Conservation (phyloP, 352 stramenopile genomes). For the Elongisporangium undulatum region DNA sequence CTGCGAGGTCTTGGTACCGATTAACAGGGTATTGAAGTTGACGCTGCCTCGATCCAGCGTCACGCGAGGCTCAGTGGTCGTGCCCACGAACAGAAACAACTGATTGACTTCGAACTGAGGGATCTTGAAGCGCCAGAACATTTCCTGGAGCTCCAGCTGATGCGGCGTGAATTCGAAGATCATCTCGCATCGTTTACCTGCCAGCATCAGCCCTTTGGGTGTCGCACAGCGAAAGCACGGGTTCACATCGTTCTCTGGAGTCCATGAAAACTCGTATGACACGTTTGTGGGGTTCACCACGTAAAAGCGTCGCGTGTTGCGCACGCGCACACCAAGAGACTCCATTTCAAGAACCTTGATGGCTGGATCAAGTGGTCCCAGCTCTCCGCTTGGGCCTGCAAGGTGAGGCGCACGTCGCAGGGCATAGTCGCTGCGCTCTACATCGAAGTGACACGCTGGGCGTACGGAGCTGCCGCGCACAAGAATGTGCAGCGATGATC, state of each 20-base stretch:
- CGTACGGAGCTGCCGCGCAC: constrained; percentile 76
- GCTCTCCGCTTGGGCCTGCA: constrained; percentile 75
- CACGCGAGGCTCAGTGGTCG: constrained; percentile 89
- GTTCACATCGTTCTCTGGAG: constrained; percentile 61
- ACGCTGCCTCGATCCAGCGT: constrained; percentile 83
- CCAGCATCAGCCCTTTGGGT: constrained; percentile 88
- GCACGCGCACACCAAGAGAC: constrained; percentile 86
- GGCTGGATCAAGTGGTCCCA: constrained; percentile 78
- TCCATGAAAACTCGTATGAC: constrained; percentile 93
- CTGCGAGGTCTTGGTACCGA: constrained; percentile 84
- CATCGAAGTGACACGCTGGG: constrained; percentile 92
- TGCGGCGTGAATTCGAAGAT: constrained; percentile 95
- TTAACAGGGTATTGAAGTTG: constrained; percentile 92
- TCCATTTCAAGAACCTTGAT: constrained; percentile 92
- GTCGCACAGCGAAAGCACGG: constrained; percentile 89
- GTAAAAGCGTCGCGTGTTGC: constrained; percentile 92
- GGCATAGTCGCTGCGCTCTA: constrained; percentile 88
- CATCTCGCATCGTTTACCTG: constrained; percentile 92
- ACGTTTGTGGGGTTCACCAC: constrained; percentile 93
- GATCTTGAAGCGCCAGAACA: constrained; percentile 91
- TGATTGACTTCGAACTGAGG: constrained; percentile 87
- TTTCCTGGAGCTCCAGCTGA: constrained; percentile 85
- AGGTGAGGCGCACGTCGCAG: constrained; percentile 58
- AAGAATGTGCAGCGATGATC: constrained; percentile 28
- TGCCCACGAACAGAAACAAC: constrained; percentile 91